These are phyloP conservation scores for Blastomyces parvus DNA, from an alignment of 2,329 filamentous ascomycete genomes.

Conservation along the genomic window DNA sequence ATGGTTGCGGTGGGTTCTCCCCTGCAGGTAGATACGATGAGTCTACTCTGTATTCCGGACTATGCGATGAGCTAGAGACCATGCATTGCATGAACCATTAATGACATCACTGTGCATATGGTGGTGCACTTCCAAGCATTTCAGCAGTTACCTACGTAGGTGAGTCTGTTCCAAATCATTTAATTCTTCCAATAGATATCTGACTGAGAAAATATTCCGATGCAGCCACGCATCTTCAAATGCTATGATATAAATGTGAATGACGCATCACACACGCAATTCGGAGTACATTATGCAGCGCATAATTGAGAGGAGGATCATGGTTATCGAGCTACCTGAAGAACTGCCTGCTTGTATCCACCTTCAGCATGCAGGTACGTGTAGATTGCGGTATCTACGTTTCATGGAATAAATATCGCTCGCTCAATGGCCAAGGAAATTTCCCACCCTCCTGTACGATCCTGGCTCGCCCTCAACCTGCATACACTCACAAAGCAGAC, in stretches of 20 bases:
- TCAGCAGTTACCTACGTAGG: too few species aligned
- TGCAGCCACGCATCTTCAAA: neutral
- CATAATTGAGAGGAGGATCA: neutral
- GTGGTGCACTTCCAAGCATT: neutral
- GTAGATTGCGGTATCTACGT: neutral
- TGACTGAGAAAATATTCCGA: neutral
- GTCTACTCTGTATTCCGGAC: neutral
- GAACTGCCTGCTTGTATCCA: neutral
- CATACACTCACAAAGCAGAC: neutral
- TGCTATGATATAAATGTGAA: constrained; percentile 1
- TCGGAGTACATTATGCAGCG: neutral
- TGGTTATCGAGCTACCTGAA: neutral
- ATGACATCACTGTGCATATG: neutral
- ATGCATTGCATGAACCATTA: neutral
- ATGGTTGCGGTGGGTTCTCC: neutral
- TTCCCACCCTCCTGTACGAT: neutral
- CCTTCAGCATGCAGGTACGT: neutral
- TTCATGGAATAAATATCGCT: neutral
- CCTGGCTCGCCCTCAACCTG: neutral
- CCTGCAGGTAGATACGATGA: neutral
- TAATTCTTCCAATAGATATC: neutral
- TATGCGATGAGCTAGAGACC: neutral
- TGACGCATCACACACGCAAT: neutral
- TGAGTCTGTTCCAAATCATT: neutral
- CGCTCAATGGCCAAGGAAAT: neutral